Evolutionary conservation across 176 grass and related monocot genomes (phyloP).

Genomic region (Oryza punctata): DNA sequence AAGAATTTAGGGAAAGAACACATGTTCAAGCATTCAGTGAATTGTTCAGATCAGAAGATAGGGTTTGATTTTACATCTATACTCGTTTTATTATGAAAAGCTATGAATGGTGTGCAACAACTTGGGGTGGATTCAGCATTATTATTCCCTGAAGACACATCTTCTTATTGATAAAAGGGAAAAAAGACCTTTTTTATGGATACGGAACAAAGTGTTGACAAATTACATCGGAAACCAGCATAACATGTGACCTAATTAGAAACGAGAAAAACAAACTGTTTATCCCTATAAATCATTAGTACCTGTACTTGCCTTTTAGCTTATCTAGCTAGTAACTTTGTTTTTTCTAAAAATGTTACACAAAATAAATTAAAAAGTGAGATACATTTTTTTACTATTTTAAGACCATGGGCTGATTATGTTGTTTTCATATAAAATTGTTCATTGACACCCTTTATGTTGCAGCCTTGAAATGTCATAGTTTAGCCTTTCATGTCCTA

Average conservation of each 20-base stretch:
- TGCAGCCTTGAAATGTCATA: not conserved
- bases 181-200: not conserved
- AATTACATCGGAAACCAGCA: not conserved
- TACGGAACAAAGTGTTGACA: not conserved
- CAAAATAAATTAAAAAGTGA: not conserved
- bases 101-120: conserved; percentile 4
- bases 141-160: not conserved
- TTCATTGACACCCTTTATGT: not conserved
- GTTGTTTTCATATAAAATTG: not conserved
- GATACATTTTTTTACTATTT: not conserved
- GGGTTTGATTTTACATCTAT: not conserved
- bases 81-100: not conserved
- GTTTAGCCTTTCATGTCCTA: not conserved
- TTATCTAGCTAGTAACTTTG: not conserved
- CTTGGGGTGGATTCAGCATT: not conserved
- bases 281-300: not conserved
- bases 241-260: not conserved
- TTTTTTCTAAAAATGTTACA: not conserved
- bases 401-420: not conserved
- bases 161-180: not conserved
- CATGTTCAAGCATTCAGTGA: conserved; percentile 24
- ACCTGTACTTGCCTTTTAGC: not conserved
- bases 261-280: not conserved
- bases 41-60: not conserved
- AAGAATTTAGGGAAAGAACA: not conserved